Base-by-base conservation (phyloP, 345 rosid genomes). In the Orychophragmus violaceus region DNA sequence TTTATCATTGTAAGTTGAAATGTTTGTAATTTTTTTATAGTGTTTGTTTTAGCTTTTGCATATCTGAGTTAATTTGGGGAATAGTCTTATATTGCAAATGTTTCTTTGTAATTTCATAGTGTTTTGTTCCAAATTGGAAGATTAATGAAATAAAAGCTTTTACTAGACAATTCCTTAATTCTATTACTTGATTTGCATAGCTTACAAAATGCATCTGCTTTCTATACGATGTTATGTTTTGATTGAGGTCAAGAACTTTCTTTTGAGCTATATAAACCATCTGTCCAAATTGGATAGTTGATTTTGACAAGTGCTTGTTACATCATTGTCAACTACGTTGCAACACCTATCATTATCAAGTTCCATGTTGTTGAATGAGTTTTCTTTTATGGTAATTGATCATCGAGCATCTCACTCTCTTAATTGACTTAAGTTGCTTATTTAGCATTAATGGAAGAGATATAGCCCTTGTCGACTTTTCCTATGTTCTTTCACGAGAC, bases 11-110 rank as follows among this genome's bases (percentile, higher is more conserved):
- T 29, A 29, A 41, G 24, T 45, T 45, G 25, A 56, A 63, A 54
- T 63, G 64, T 35, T 22, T 70, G 74, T 70, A 70, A 62, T 12
- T 45, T 53, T 48, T 46, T 19, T 21, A 21, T 46, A 46, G 52
- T 49, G 36, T 57, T 59, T 55, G 58, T 62, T 62, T 6, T 71
- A 62, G 75, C 28, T 44, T 71, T 52, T 53, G 7, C 68, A 60
- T 69, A 55, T 46, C 41, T 64, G 8, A 11, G 16, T 49, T 63
- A 44, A 64, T 52, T 24, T 49, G 36, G 52, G 52, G 66, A 53
- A 48, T 18, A 3, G 59, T 21, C 19, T 57, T 22, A 57, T 48
- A 72, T n/a, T 56, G 27, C 35, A 64, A 60, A 57, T 48, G 54
- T 28, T 57, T 72, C 66, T 66, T 65, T 49, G 70, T 72, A 64